Evolutionary conservation across 192 early-diverging fungal genomes (phyloP), one percentile per base, ranked within the genome.

Genomic region (Cetraspora pellucida): DNA sequence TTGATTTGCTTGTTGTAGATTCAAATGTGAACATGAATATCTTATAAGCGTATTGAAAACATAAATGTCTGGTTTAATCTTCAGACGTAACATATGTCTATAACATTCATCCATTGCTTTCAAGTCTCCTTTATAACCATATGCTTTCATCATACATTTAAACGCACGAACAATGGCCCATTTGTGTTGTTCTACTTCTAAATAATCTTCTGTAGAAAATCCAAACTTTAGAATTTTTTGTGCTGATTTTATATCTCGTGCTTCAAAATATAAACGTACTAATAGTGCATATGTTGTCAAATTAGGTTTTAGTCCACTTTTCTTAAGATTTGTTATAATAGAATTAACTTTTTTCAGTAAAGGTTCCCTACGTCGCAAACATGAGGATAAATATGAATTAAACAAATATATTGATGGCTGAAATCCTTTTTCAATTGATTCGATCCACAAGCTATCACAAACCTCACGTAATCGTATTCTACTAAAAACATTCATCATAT

Each of bases 381-480:
- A 71, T 28, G 69, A 71, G 52, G 46, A 21, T 25, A 71, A 30
- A 21, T 71, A 71, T n/a, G 47, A 71, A 71, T 71, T 71, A 27
- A 44, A 71, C 21, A 27, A 19, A 28, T 71, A 71, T 27, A 31
- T 71, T 4, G 21, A 28, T 28, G 69, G 69, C 52, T 71, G 21
- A 71, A 71, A 11, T 28, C 47, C 47, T 65, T 65, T 65, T 14
- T 28, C 23, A 16, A 8, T 31, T 21, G 43, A 44, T 54, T 54
- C 47, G 9, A n/a, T 25, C 69, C 49, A 71, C 16, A 71, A 28
- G 14, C 30, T 71, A 30, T 71, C 69, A 55, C 69, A 71, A 31
- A 54, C 9, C 19, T 31, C 25, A 13, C 23, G 16, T 30, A 17
- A 27, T 16, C 28, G 23, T 52, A 55, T 52, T 54, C 25, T 44